Evolutionary conservation across 306 rosid species (phyloP).

Genomic region (Glycine latifolia): DNA sequence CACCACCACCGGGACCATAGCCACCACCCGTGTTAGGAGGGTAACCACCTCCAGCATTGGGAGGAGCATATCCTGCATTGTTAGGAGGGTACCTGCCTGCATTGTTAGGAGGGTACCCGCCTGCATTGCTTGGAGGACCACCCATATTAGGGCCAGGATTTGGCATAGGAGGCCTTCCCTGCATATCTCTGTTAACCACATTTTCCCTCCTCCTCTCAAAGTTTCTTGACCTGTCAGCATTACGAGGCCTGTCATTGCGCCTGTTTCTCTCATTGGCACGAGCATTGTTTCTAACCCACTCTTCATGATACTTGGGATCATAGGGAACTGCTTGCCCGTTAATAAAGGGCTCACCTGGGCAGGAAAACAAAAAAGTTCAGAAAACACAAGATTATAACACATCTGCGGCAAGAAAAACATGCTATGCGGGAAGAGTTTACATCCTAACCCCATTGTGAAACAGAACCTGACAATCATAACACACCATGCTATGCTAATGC

Average conservation of each 20-base stretch:
- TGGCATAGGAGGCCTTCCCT: slow-evolving; percentile 59
- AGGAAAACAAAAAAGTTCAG: slow-evolving; percentile 37
- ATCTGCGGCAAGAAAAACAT: slow-evolving; percentile 11
- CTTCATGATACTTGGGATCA: slow-evolving; percentile 92
- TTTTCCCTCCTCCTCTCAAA: slow-evolving; percentile 92
- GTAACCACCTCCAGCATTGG: slow-evolving; percentile 18
- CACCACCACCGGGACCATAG: slow-evolving; percentile 35
- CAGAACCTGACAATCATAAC: neutral
- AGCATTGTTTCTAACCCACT: slow-evolving; percentile 91
- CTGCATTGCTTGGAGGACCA: slow-evolving; percentile 45
- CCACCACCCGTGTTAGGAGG: slow-evolving; percentile 44
- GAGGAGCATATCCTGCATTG: slow-evolving; percentile 18
- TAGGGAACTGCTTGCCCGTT: slow-evolving; percentile 92
- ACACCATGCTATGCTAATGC: neutral
- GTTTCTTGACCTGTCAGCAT: slow-evolving; percentile 82
- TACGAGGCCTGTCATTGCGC: slow-evolving; percentile 90
- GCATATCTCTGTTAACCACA: slow-evolving; percentile 70
- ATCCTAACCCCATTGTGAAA: neutral
- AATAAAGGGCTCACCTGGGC: slow-evolving; percentile 92
- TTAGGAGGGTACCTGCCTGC: slow-evolving; percentile 40
- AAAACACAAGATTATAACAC: neutral
- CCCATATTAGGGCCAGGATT: slow-evolving; percentile 46
- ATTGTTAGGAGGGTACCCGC: slow-evolving; percentile 42
- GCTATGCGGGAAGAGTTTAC: neutral
- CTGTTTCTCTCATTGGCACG: slow-evolving; percentile 95